Conservation (phyloP, 768 basidiomycete species). For the Daedalea quercina region DNA sequence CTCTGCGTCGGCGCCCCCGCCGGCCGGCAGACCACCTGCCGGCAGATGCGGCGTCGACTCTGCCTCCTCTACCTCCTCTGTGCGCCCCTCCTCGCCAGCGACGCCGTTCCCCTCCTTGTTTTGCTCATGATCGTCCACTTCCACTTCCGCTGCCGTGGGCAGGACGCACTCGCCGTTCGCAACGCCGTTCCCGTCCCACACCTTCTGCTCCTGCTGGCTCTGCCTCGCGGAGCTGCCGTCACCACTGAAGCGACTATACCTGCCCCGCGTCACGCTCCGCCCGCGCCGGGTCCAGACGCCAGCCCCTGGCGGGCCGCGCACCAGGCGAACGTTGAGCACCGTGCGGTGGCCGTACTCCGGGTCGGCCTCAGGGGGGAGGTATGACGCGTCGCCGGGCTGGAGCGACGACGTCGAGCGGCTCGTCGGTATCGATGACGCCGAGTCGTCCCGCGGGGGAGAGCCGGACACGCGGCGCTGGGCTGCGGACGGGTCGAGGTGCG, state of each 20-base stretch:
- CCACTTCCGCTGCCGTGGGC: neutral
- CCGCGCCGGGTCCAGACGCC: conserved; percentile 9
- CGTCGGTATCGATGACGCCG: conserved; percentile 22
- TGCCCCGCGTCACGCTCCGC: conserved; percentile 11
- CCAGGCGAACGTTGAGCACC: conserved; percentile 23
- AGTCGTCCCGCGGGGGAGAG: conserved; percentile 15
- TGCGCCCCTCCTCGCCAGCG: neutral
- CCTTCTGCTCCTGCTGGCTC: neutral
- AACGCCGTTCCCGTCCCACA: neutral
- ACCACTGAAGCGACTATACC: conserved; percentile 14
- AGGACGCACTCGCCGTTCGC: neutral
- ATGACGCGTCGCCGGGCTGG: conserved; percentile 25
- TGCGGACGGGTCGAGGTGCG: conserved; percentile 13
- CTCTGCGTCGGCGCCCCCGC: neutral
- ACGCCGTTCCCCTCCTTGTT: neutral
- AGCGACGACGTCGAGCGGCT: conserved; percentile 25
- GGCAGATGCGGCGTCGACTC: neutral
- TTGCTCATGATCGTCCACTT: neutral
- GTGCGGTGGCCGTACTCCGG: conserved; percentile 17
- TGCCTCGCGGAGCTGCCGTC: conserved; percentile 5
- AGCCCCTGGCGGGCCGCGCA: conserved; percentile 17
- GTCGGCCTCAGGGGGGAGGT: conserved; percentile 22
- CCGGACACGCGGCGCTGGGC: conserved; percentile 14
- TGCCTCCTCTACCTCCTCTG: neutral
- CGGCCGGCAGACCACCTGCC: neutral